These are phyloP conservation scores for Cucurbita pepo DNA, from an alignment of 306 rosid genomes.

Conservation along the genomic window DNA sequence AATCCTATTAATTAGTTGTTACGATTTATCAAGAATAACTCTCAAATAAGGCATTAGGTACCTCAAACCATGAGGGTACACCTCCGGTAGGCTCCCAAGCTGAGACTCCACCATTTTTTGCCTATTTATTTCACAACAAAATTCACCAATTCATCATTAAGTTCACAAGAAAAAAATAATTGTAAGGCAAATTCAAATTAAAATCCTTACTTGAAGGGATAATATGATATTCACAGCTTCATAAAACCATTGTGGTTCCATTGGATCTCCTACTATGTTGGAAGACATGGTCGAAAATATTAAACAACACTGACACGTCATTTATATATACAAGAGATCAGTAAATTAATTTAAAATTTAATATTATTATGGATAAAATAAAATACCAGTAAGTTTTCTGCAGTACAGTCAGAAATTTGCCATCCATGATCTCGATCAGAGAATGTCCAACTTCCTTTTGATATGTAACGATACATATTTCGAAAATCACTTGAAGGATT, in stretches of 20 bases:
- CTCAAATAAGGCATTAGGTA: background rate
- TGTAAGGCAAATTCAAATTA: no score
- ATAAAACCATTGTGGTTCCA: background rate
- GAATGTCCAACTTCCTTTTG: slow-evolving; percentile 90
- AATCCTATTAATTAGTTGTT: no score
- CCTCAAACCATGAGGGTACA: background rate
- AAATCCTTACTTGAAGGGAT: background rate
- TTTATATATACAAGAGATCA: background rate
- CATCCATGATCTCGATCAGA: slow-evolving; percentile 1
- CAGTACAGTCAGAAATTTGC: slow-evolving; percentile 27
- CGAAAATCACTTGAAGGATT: slow-evolving; percentile 37
- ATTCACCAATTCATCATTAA: no score
- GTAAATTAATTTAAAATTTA: background rate
- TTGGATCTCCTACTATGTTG: slow-evolving; percentile 5
- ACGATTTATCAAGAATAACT: no score
- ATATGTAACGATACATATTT: slow-evolving; percentile 51
- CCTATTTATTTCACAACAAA: background rate
- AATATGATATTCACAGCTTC: background rate
- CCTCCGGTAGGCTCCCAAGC: background rate
- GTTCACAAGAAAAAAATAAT: no score
- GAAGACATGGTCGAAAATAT: background rate
- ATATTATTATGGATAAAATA: background rate
- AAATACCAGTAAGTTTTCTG: slow-evolving; percentile 64
- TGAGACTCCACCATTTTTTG: background rate
- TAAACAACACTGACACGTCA: slow-evolving; percentile 9